phyloP scores from a whole-genome alignment of 805 yeast genomes.

The Candida morakotiae region DNA sequence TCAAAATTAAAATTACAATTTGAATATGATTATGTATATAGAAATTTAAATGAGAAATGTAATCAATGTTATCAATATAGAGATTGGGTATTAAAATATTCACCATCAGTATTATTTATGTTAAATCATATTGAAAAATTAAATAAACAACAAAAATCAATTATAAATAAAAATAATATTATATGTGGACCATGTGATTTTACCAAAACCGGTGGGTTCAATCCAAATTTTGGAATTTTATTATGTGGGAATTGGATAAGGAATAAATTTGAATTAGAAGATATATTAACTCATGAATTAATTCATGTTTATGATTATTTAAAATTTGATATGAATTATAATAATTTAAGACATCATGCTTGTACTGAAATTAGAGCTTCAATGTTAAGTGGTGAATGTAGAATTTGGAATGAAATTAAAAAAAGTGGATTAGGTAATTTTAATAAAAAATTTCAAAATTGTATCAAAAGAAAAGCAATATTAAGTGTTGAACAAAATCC shows the following conservation, averaged over 20 bases:
- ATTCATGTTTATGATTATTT: conserved; percentile 90
- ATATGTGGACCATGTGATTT: conserved; percentile 84
- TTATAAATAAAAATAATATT: conserved; percentile 46
- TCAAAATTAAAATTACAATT: conserved; percentile 36
- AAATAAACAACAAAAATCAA: conserved; percentile 37
- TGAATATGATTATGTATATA: conserved; percentile 51
- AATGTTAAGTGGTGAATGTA: conserved; percentile 89
- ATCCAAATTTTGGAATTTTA: conserved; percentile 82
- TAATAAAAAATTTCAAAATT: conserved; percentile 81
- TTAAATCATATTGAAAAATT: conserved; percentile 72
- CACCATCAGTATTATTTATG: conserved; percentile 88
- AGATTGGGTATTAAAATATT: conserved; percentile 74
- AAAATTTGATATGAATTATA: conserved; percentile 84
- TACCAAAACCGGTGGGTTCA: conserved; percentile 83
- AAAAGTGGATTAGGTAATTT: conserved; percentile 50
- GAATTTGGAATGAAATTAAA: conserved; percentile 79
- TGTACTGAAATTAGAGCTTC: conserved; percentile 96
- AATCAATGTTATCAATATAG: conserved; percentile 65
- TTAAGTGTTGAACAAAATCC: conserved; percentile 87
- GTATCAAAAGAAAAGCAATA: conserved; percentile 85
- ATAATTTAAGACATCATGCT: conserved; percentile 86
- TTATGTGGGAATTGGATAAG: conserved; percentile 79
- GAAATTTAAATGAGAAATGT: conserved; percentile 52
- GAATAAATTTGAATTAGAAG: conserved; percentile 80
- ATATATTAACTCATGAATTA: conserved; percentile 87